Conservation (phyloP, 441 rosid species). For the Breynia disticha region DNA sequence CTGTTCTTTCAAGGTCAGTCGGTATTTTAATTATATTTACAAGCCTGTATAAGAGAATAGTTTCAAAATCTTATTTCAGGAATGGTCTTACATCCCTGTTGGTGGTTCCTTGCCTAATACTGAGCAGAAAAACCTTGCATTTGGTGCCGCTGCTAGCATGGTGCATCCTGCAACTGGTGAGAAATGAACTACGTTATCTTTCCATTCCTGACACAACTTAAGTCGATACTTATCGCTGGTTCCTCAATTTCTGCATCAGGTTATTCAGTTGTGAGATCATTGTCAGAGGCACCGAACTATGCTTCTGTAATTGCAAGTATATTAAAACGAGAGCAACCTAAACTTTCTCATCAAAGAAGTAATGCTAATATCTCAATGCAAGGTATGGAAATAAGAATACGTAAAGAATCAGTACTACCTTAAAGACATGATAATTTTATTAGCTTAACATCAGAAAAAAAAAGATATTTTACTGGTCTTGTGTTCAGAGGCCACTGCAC, state of each 20-base stretch:
- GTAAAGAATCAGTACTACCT: background rate
- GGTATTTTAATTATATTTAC: no score
- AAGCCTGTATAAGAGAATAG: background rate
- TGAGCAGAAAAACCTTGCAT: conserved; percentile 87
- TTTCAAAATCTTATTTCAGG: conserved; percentile 36
- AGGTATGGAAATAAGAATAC: conserved; percentile 29
- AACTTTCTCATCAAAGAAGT: conserved; percentile 19
- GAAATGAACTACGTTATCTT: conserved; percentile 10
- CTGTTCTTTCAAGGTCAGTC: no score
- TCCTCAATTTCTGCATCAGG: conserved; percentile 38
- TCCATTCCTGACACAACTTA: conserved; percentile 10
- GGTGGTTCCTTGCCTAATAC: conserved; percentile 96
- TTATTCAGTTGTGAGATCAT: conserved; percentile 88
- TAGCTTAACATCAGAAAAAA: no score
- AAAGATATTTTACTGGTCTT: background rate
- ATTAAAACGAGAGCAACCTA: conserved; percentile 34
- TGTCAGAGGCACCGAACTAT: conserved; percentile 92
- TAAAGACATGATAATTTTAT: background rate
- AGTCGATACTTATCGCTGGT: conserved; percentile 8
- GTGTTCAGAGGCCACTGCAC: background rate
- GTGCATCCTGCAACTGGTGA: conserved; percentile 95
- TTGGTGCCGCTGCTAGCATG: conserved; percentile 99
- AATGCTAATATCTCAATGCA: conserved; percentile 65
- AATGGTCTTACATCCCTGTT: conserved; percentile 97
- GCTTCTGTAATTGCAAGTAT: conserved; percentile 76